These are phyloP conservation scores for Tetraselmis striata DNA, from an alignment of 139 green algal genomes.

Conservation along the genomic window DNA sequence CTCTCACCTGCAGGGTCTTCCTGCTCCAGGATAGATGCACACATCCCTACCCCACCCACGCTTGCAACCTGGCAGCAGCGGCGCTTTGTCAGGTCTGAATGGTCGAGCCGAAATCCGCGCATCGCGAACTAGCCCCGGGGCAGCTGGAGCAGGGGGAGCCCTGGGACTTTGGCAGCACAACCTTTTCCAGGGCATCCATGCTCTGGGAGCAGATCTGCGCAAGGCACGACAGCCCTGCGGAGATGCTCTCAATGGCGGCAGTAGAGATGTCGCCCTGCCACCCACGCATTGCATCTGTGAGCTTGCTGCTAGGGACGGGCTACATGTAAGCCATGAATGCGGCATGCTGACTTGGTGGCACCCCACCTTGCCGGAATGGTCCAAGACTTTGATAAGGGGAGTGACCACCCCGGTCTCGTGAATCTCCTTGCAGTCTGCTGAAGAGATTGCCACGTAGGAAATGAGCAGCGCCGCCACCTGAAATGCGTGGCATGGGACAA, in stretches of 20 bases:
- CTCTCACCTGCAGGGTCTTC: neutral
- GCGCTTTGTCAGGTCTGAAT: no score
- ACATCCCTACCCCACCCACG: neutral
- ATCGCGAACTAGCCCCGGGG: no score
- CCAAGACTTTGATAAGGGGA: neutral
- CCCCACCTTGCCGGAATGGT: neutral
- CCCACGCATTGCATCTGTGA: no score
- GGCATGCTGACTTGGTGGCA: no score
- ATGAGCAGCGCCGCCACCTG: neutral
- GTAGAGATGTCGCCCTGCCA: neutral
- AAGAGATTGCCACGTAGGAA: neutral
- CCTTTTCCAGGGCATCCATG: neutral
- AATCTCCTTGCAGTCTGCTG: neutral
- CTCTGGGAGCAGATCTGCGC: neutral
- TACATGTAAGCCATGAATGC: no score
- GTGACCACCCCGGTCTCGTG: neutral
- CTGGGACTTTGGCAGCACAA: neutral
- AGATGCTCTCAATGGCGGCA: neutral
- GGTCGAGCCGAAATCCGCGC: no score
- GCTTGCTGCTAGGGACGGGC: no score
- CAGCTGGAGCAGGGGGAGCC: neutral
- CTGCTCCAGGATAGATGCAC: neutral
- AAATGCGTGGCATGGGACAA: no score
- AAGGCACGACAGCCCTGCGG: neutral
- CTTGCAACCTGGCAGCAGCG: neutral